Conservation (phyloP, 257 asterid genomes). For the Solanum chilense region DNA sequence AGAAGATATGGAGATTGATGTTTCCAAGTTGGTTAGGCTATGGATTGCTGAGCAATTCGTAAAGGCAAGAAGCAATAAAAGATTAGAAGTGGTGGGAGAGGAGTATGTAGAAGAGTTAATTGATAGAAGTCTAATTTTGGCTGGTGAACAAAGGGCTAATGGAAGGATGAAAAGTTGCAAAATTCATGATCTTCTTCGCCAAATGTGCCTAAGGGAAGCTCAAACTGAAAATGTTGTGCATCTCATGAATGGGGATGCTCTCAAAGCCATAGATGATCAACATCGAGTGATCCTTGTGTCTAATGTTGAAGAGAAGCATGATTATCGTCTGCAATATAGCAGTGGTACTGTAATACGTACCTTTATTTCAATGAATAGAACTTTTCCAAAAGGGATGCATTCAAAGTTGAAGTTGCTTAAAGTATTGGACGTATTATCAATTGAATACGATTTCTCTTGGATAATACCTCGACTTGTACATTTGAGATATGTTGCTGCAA, state of each 20-base stretch:
- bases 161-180: neutral
- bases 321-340: rapidly evolving
- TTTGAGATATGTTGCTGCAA: too few relatives aligned
- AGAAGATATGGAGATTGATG: neutral
- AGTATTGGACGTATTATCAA: too few relatives aligned
- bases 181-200: neutral
- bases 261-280: neutral
- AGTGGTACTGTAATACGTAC: rapidly evolving
- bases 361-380: rapidly evolving
- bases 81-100: neutral
- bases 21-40: neutral
- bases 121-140: neutral
- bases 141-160: neutral
- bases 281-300: too few relatives aligned
- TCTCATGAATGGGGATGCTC: neutral
- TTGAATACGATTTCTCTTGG: too few relatives aligned
- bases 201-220: neutral
- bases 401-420: too few relatives aligned
- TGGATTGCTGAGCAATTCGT: constrained; percentile 10
- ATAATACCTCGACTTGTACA: too few relatives aligned
- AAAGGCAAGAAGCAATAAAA: neutral
- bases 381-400: too few relatives aligned
- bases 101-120: neutral
- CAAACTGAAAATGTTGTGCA: neutral
- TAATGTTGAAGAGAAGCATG: rapidly evolving